Conservation (phyloP, 225 moss, liverwort and hornwort species). For the Thuidium tamariscinum region DNA sequence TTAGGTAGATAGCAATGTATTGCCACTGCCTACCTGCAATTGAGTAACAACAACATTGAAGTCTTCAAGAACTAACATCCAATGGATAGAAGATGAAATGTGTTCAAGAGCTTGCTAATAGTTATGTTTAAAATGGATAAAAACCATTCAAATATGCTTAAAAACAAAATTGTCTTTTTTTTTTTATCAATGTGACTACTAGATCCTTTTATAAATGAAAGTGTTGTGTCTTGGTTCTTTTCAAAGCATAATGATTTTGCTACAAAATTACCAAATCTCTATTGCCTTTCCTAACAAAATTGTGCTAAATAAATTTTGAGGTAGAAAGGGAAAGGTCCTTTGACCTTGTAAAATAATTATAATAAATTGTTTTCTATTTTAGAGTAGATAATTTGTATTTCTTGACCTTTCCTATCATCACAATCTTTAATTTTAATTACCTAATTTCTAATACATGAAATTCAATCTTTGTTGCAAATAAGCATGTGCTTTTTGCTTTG, state of each 20-base stretch:
- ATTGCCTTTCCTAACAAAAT: neutral
- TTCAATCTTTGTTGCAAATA: neutral
- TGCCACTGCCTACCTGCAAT: neutral
- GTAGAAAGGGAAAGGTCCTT: neutral
- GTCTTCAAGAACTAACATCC: fast-evolving
- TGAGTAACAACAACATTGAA: fast-evolving
- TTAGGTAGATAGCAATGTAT: neutral
- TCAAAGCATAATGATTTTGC: neutral
- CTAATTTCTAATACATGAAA: neutral
- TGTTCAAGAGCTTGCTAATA: neutral
- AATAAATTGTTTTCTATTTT: neutral
- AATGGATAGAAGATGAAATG: fast-evolving
- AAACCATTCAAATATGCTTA: neutral
- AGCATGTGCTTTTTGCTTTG: neutral
- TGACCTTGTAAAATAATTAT: neutral
- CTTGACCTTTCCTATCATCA: fast-evolving
- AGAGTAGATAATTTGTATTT: neutral
- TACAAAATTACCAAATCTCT: neutral
- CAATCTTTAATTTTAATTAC: neutral
- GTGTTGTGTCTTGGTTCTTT: fast-evolving
- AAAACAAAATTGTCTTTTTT: neutral
- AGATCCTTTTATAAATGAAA: neutral
- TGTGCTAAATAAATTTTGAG: neutral
- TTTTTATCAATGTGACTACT: neutral
- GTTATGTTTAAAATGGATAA: neutral